Base-by-base conservation (phyloP, 2,329 filamentous ascomycete genomes). In the Fusarium protoensiforme region DNA sequence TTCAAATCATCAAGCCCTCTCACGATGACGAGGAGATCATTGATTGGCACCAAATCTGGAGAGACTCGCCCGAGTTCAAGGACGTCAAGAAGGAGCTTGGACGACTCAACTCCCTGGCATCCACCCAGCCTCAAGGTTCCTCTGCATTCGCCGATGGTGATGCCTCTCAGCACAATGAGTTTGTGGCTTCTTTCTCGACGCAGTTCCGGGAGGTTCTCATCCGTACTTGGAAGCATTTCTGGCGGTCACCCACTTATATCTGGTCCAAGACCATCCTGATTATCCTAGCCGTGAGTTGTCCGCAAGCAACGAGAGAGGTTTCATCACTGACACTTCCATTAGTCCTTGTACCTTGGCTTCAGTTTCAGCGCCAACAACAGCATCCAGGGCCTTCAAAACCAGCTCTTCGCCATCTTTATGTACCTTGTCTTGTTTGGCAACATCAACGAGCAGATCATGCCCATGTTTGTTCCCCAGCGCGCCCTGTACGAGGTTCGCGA, bases 381-480 rank as follows among this genome's bases (percentile, higher is more conserved):
- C 0, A 83, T 90, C 14, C 89, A 92, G 69, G 92, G 91, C 5
- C 84, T 93, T 4, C 91, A 93, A 75, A 92, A 92, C 78, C 89
- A 92, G 54, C 86, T 93, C 75, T 93, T 92, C 77, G 85, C 86
- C 63, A 89, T 92, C 53, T 93, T 93, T 81, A 91, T 93, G 89
- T 83, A 91, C 54, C 82, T 89, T 69, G 92, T 90, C n/a, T 89
- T 93, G 77, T 93, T 93, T 78, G 88, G 88, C 56, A 77, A 72
- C 24, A 56, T 92, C 36, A 86, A 87, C 6, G 87, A 91, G 68
- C 89, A 91, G 69, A 89, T 91, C n/a, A 92, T 93, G 91, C 91
- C 91, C 5, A 90, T 91, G 74, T 93, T 93, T 74, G 87, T 93
- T 53, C 88, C 89, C 0, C 91, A 93, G 75, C 89, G 92, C 35